These are phyloP conservation scores for Mucor sp. DNA, from an alignment of 371 early-diverging fungal genomes.

Conservation along the genomic window DNA sequence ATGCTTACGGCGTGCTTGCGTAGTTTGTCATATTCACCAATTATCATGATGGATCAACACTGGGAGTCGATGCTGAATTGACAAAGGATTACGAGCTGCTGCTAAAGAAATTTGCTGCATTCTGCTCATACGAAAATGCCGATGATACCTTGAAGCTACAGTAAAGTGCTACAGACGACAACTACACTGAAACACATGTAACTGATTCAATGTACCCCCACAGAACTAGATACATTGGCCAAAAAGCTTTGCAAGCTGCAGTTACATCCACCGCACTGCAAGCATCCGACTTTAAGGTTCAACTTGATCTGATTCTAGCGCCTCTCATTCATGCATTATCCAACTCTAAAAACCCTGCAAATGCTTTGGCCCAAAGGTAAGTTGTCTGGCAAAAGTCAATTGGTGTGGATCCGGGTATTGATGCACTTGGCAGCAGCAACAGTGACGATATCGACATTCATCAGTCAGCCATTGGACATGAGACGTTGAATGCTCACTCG, in stretches of 20 bases:
- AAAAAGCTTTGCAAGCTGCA: conserved; percentile 56
- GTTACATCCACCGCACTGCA: conserved; percentile 58
- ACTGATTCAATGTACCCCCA: background rate
- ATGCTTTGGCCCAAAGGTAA: conserved; percentile 35
- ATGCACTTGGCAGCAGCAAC: background rate
- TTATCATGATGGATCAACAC: conserved; percentile 67
- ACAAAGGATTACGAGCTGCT: conserved; percentile 55
- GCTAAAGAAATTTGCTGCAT: conserved; percentile 59
- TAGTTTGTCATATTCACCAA: conserved; percentile 74
- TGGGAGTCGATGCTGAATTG: conserved; percentile 72
- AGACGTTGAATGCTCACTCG: conserved; percentile 24
- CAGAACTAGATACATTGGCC: conserved; percentile 61
- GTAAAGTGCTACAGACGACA: conserved; percentile 13
- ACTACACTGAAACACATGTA: background rate
- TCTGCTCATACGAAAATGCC: conserved; percentile 41
- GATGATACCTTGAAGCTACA: conserved; percentile 39
- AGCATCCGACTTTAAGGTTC: conserved; percentile 55
- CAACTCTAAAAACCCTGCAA: conserved; percentile 31
- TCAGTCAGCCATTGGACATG: conserved; percentile 28
- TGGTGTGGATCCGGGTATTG: background rate
- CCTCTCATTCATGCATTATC: conserved; percentile 55
- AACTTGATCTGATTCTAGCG: conserved; percentile 60
- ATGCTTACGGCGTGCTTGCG: background rate
- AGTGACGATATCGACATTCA: conserved; percentile 28
- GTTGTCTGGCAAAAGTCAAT: background rate